These are phyloP conservation scores for Mycena amicta DNA, from an alignment of 768 basidiomycete genomes.

Conservation along the genomic window DNA sequence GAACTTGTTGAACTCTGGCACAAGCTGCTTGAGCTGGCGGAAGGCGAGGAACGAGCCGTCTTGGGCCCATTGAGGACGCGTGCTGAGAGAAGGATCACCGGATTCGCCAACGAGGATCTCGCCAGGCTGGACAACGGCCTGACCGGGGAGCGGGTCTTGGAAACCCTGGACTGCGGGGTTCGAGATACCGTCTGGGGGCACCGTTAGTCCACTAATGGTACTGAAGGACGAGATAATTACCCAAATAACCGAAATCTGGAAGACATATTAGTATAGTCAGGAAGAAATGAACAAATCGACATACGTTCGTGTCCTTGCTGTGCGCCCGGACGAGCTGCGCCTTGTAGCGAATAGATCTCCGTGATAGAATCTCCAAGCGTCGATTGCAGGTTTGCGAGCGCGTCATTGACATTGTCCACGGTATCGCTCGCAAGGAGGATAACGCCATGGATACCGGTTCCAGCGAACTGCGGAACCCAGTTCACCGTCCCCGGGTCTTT, in stretches of 20 bases:
- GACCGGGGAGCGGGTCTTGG: constrained; percentile 17
- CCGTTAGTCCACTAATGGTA: too few species aligned
- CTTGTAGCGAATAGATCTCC: constrained; percentile 9
- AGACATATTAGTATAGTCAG: too few species aligned
- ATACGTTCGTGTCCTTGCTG: constrained; percentile 32
- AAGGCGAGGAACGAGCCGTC: constrained; percentile 38
- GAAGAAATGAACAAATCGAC: too few species aligned
- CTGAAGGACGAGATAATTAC: too few species aligned
- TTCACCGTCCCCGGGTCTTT: constrained; percentile 40
- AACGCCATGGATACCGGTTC: constrained; percentile 48
- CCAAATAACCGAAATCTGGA: constrained; percentile 16
- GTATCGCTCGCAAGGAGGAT: constrained; percentile 47
- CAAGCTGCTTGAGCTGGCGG: constrained; percentile 37
- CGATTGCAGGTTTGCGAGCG: constrained; percentile 33
- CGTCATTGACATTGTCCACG: constrained; percentile 33
- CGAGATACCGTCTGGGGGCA: constrained; percentile 23
- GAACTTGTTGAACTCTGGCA: constrained; percentile 34
- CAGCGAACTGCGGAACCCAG: constrained; percentile 51
- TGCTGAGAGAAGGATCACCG: constrained; percentile 15
- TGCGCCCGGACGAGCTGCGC: constrained; percentile 25
- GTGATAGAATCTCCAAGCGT: constrained; percentile 35
- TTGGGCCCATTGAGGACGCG: constrained; percentile 26
- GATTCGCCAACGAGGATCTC: constrained; percentile 28
- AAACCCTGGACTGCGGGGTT: constrained; percentile 22
- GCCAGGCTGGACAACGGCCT: constrained; percentile 2